Evolutionary conservation across 2,329 filamentous ascomycete genomes (phyloP).

Genomic region (Neoarthrinium moseri): DNA sequence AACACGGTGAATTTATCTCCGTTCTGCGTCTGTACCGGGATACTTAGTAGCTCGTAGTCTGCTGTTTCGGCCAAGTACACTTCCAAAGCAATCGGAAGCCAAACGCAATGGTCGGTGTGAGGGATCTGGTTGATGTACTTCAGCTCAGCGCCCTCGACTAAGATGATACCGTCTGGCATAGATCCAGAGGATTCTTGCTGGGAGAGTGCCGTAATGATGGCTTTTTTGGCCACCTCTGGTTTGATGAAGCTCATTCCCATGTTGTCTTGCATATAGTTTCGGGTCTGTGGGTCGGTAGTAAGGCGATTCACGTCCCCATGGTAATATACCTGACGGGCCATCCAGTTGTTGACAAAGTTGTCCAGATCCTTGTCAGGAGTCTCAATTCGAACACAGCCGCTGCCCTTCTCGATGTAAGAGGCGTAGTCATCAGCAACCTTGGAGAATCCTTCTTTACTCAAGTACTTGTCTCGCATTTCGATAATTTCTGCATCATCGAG

Average conservation of each 20-base stretch:
- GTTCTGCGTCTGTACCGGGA: constrained; percentile 38
- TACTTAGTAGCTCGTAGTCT: constrained; percentile 48
- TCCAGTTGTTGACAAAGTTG: constrained; percentile 60
- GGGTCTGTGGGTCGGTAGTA: constrained; percentile 57
- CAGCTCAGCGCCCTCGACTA: constrained; percentile 52
- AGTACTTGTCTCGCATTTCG: constrained; percentile 43
- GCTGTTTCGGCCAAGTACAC: constrained; percentile 55
- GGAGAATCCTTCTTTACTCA: constrained; percentile 47
- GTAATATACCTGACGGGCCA: constrained; percentile 57
- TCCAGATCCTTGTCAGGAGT: constrained; percentile 54
- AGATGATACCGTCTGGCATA: constrained; percentile 57
- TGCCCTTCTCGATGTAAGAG: constrained; percentile 47
- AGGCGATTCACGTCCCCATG: constrained; percentile 59
- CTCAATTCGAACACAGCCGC: constrained; percentile 49
- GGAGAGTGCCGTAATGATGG: constrained; percentile 47
- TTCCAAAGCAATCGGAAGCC: constrained; percentile 54
- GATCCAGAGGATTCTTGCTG: constrained; percentile 55
- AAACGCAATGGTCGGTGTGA: constrained; percentile 59
- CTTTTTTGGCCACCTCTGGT: constrained; percentile 44
- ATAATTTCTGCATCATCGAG: constrained; percentile 49
- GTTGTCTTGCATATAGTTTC: constrained; percentile 59
- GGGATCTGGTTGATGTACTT: constrained; percentile 63
- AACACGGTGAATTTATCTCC: constrained; percentile 50
- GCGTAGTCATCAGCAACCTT: constrained; percentile 46
- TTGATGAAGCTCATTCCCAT: constrained; percentile 61